These are phyloP conservation scores for Cupressus sempervirens DNA, from an alignment of 75 land plant species.

Conservation along the genomic window DNA sequence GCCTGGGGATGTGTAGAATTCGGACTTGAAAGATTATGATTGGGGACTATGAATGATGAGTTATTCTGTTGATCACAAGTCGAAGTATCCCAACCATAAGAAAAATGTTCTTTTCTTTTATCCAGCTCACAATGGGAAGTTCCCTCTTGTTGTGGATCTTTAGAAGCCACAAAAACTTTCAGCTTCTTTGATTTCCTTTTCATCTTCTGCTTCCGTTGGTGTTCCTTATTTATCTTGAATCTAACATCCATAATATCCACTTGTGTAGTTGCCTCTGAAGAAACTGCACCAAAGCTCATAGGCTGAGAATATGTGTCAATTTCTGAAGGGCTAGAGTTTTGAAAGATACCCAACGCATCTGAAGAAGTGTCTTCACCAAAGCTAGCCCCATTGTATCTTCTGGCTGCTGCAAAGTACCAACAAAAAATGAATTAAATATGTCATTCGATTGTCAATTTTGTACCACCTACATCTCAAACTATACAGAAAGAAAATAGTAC, in stretches of 20 bases:
- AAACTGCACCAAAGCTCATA: neutral
- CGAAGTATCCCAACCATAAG: neutral
- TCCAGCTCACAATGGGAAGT: neutral
- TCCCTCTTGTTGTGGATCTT: neutral
- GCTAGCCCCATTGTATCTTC: slow-evolving; percentile 29
- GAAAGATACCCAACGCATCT: slow-evolving; percentile 9
- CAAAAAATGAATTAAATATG: neutral
- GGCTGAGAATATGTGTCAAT: slow-evolving; percentile 8
- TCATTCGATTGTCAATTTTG: neutral
- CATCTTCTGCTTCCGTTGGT: slow-evolving; percentile 2
- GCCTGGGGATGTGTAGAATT: slow-evolving; percentile 8
- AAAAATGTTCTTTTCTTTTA: neutral
- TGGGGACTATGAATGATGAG: neutral
- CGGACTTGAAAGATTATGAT: neutral
- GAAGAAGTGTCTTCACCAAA: slow-evolving; percentile 18
- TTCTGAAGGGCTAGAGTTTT: slow-evolving; percentile 8
- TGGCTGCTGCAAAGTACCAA: neutral
- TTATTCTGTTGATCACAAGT: slow-evolving; percentile 10
- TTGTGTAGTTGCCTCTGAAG: slow-evolving; percentile 1
- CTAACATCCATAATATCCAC: slow-evolving; percentile 7
- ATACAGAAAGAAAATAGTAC: slow-evolving; percentile 3
- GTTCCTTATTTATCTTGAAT: slow-evolving; percentile 1
- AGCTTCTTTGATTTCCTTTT: slow-evolving; percentile 7
- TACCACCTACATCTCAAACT: neutral
- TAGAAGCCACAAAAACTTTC: neutral